These are phyloP conservation scores for Phycomyces blakesleeanus DNA, from an alignment of 192 early-diverging fungal species.

Conservation along the genomic window DNA sequence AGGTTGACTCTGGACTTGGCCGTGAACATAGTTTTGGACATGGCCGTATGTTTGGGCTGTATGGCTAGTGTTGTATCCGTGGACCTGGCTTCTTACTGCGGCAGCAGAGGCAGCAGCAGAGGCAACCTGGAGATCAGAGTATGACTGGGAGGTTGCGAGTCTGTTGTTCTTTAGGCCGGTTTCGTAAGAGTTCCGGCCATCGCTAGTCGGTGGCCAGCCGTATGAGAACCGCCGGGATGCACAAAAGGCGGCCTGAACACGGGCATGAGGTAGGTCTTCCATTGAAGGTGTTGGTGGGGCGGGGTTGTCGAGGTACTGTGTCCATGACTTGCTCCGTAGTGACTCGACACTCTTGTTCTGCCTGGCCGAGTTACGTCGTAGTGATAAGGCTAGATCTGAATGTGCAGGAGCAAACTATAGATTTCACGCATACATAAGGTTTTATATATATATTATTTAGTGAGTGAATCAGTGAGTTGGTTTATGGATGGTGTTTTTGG, in stretches of 20 bases:
- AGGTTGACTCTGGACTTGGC: no score
- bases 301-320: conserved; percentile 31
- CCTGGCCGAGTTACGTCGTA: conserved; percentile 35
- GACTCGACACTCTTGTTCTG: conserved; percentile 45
- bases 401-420: conserved; percentile 33
- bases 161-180: conserved; percentile 8
- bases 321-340: conserved; percentile 39
- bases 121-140: conserved; percentile 40
- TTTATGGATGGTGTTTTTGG: no score
- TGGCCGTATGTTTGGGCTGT: conserved; percentile 19
- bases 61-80: no score
- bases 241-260: conserved; percentile 27
- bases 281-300: conserved; percentile 7
- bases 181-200: background rate
- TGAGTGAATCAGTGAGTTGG: no score
- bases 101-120: no score
- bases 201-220: conserved; percentile 5
- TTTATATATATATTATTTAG: no score
- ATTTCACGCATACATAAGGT: no score
- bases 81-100: no score
- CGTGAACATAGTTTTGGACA: no score
- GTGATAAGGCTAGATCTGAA: conserved; percentile 40
- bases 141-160: conserved; percentile 43
- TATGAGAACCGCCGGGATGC: conserved; percentile 12
- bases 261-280: conserved; percentile 9